phyloP scores from a whole-genome alignment of 352 stramenopile genomes.

The Aphanomyces stellatus region DNA sequence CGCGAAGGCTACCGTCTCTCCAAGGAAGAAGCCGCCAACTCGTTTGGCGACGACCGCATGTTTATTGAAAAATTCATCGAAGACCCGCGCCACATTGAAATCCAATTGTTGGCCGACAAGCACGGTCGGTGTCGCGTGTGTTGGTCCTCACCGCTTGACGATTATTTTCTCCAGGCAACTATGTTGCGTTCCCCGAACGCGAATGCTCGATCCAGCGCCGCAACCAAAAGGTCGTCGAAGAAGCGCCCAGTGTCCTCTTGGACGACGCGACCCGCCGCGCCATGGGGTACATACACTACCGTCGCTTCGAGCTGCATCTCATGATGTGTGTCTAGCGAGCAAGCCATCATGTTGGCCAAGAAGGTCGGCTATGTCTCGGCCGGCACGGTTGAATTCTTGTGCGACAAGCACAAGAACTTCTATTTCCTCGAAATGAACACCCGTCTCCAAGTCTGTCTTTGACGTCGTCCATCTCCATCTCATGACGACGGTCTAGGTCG shows the following conservation, averaged over 20 bases:
- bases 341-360: conserved; percentile 88
- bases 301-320: neutral
- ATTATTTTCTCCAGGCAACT: conserved; percentile 48
- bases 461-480: conserved; percentile 10
- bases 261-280: conserved; percentile 59
- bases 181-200: conserved; percentile 89
- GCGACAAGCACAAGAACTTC: conserved; percentile 94
- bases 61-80: conserved; percentile 97
- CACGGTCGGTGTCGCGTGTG: too few species aligned
- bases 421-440: conserved; percentile 99
- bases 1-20: conserved; percentile 75
- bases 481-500: too few species aligned
- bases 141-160: neutral
- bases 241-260: conserved; percentile 60
- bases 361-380: conserved; percentile 91
- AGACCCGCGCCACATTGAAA: conserved; percentile 96
- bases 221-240: conserved; percentile 88
- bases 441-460: conserved; percentile 47
- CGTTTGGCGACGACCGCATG: conserved; percentile 95
- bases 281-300: conserved; percentile 12
- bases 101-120: conserved; percentile 91
- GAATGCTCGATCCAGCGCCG: conserved; percentile 95
- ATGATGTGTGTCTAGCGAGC: conserved; percentile 72
- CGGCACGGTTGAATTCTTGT: conserved; percentile 96
- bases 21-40: conserved; percentile 81